Base-by-base conservation (phyloP, 169 alveolate species). In the Eimeria brunetti region DNA sequence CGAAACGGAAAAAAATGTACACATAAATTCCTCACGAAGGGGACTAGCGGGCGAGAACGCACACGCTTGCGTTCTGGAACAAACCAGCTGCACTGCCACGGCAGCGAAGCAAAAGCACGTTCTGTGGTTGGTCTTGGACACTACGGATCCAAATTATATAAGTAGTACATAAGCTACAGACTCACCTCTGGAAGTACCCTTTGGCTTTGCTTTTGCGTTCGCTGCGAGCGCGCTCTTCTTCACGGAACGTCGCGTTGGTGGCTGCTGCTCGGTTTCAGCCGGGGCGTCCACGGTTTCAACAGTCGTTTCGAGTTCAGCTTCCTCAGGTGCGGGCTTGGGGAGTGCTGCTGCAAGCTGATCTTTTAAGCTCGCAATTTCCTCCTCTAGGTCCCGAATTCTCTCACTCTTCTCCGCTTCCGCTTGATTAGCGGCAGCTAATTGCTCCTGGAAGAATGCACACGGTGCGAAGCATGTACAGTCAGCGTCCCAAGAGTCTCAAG, bases 341-440 rank as follows among this genome's bases (percentile, higher is more conserved):
- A 33, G 78, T 11, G 91, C 91, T 38, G 75, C 91, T 22, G 81
- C 95, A 51, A 78, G 90, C 46, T 62, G 95, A 20, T 22, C 81
- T 67, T 75, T 81, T 49, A 80, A 64, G 12, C 38, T 41, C 9
- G 90, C 80, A 27, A 76, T 41, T 46, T 91, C 85, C 62, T 78
- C 76, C 22, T 91, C 85, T 2, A 91, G 84, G 44, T 76, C 90
- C 41, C 78, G 67, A 41, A 91, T 78, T 64, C 85, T 81, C 7
- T 81, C 95, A 58, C 86, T 78, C 73, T 91, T 76, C 73, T 91
- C 95, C 36, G 90, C 81, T 46, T 75, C 83, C 38, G 73, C 95
- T 41, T 85, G 81, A 58, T 56, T 85, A 12, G 91, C 91, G 38
- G 91, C 91, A 60, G 67, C 91, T 69, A 85, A 18, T 85, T 85